Conservation (phyloP, 2,329 filamentous ascomycete genomes). For the Fusarium sp. region DNA sequence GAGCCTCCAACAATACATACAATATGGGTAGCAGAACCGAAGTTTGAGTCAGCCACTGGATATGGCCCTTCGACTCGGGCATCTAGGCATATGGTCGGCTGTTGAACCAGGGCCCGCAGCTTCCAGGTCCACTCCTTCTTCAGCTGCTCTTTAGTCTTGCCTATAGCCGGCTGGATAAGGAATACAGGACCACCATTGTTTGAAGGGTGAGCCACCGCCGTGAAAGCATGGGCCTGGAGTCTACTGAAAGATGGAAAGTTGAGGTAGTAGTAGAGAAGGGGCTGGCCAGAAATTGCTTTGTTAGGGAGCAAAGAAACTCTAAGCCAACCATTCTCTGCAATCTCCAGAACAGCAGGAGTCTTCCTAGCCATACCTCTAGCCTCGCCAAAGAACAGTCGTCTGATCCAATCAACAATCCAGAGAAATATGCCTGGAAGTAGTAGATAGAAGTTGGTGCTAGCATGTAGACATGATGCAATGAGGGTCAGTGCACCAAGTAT, state of each 20-base stretch:
- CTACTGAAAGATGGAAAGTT: not conserved
- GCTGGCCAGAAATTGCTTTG: not conserved
- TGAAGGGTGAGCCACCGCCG: not conserved
- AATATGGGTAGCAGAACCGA: not conserved
- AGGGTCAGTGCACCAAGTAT: not conserved
- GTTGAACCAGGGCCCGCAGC: not conserved
- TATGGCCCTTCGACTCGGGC: not conserved
- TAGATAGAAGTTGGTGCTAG: not conserved
- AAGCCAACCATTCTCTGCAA: not conserved
- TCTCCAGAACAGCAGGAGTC: not conserved
- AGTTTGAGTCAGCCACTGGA: not conserved
- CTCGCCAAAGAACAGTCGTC: not conserved
- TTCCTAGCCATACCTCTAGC: not conserved
- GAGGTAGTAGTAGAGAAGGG: not conserved
- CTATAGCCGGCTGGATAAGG: not conserved
- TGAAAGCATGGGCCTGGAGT: not conserved
- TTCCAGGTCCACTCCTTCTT: not conserved
- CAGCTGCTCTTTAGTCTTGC: not conserved
- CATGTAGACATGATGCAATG: not conserved
- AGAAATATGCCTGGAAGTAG: not conserved
- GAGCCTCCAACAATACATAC: not conserved
- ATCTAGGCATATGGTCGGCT: not conserved
- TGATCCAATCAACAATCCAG: not conserved
- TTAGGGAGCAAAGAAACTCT: not conserved
- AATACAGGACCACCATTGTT: not conserved